These are phyloP conservation scores for Phialocephala sp. DNA, from an alignment of 2,329 filamentous ascomycete genomes.

Conservation along the genomic window DNA sequence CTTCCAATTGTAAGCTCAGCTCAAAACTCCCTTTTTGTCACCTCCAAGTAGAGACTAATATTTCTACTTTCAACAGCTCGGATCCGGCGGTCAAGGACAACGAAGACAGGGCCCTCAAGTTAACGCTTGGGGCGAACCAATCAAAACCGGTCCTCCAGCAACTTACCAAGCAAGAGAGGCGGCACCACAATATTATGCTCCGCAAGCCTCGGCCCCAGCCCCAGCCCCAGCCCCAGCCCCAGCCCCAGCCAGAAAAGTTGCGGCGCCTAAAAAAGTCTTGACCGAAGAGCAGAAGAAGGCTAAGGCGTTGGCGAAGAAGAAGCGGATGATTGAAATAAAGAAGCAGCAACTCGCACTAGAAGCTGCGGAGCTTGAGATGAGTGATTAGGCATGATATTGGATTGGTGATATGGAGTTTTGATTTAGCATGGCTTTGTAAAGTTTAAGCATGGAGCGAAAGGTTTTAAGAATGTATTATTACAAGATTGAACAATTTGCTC, in stretches of 20 bases:
- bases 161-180: conserved; percentile 11
- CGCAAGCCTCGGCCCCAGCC: conserved; percentile 11
- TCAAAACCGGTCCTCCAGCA: too few species aligned
- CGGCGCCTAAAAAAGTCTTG: conserved; percentile 27
- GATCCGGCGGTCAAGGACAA: conserved; percentile 26
- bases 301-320: conserved; percentile 33
- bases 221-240: conserved; percentile 12
- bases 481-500: too few species aligned
- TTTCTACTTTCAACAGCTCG: conserved; percentile 25
- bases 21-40: background rate
- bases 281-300: conserved; percentile 33
- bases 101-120: background rate
- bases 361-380: conserved; percentile 34
- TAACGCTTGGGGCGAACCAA: too few species aligned
- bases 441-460: background rate
- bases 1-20: conserved; percentile 32
- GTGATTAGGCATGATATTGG: conserved; percentile 11
- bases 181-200: conserved; percentile 18
- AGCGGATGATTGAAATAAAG: conserved; percentile 32
- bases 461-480: background rate
- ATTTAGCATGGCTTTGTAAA: background rate
- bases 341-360: conserved; percentile 35
- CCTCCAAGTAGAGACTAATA: conserved; percentile 6
- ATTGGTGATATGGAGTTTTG: background rate
- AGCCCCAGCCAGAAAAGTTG: conserved; percentile 5